phyloP scores from a whole-genome alignment of 768 basidiomycete species.

The Cubamyces lactineus region DNA sequence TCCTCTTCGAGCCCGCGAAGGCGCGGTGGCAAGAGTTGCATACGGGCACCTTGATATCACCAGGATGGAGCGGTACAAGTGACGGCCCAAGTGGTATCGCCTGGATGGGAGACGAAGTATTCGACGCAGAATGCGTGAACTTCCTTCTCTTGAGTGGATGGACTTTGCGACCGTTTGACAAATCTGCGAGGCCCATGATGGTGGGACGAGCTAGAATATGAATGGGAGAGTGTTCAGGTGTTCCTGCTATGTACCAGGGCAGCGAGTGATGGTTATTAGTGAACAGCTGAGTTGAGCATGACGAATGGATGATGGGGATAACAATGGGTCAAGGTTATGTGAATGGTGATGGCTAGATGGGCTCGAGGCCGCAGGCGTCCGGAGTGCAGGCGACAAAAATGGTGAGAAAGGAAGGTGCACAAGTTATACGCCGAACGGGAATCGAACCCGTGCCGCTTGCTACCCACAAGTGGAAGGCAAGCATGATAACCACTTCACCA shows the following conservation, averaged over 20 bases:
- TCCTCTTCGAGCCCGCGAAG: conserved; percentile 11
- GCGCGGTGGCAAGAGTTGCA: conserved; percentile 26
- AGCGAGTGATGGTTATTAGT: no score
- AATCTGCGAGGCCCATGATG: conserved; percentile 3
- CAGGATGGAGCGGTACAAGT: neutral
- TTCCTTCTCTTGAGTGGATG: conserved; percentile 15
- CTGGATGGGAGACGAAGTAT: neutral
- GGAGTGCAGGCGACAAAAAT: no score
- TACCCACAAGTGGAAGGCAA: conserved; percentile 68
- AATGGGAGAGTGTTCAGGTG: neutral
- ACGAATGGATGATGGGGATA: neutral
- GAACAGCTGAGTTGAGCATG: neutral
- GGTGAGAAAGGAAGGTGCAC: no score
- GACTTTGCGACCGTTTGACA: neutral
- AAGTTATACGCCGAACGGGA: conserved; percentile 37
- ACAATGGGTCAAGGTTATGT: neutral
- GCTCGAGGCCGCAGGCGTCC: neutral
- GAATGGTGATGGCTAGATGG: no score
- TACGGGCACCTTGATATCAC: neutral
- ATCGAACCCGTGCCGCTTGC: conserved; percentile 46
- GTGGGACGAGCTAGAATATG: neutral
- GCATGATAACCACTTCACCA: conserved; percentile 95
- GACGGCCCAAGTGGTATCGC: neutral
- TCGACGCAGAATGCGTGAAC: neutral
- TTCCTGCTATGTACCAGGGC: neutral